These are phyloP conservation scores for Candida maris DNA, from an alignment of 805 yeast species.

Conservation along the genomic window DNA sequence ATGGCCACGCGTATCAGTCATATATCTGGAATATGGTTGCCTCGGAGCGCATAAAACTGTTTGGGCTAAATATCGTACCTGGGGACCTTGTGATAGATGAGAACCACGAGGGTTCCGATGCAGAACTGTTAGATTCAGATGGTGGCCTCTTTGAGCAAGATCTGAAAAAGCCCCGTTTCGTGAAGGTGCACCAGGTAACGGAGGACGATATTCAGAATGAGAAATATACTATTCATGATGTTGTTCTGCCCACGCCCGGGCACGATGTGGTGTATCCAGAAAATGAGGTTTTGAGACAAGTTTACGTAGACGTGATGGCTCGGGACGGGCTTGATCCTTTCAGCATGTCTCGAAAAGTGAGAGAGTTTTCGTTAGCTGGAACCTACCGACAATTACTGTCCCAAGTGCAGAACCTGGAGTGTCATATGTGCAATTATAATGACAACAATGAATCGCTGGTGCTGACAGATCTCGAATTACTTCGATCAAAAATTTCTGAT, in stretches of 20 bases:
- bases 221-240: conserved; percentile 67
- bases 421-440: conserved; percentile 56
- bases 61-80: conserved; percentile 64
- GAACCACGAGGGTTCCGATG: conserved; percentile 12
- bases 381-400: conserved; percentile 74
- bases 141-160: conserved; percentile 65
- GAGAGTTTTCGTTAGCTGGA: conserved; percentile 90
- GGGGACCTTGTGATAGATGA: conserved; percentile 72
- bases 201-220: conserved; percentile 62
- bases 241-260: conserved; percentile 96
- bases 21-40: conserved; percentile 91
- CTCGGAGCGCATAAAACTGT: conserved; percentile 66
- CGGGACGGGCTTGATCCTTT: conserved; percentile 80
- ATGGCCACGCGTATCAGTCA: conserved; percentile 96
- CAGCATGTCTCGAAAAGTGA: conserved; percentile 76
- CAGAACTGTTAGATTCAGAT: conserved; percentile 34
- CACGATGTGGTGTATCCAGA: conserved; percentile 85
- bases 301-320: conserved; percentile 70
- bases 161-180: conserved; percentile 49
- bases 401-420: conserved; percentile 62
- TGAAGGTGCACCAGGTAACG: conserved; percentile 72
- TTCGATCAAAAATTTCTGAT: conserved; percentile 29
- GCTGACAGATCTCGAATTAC: conserved; percentile 69
- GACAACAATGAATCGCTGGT: conserved; percentile 69
- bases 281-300: conserved; percentile 53